Base-by-base conservation (phyloP, 106 monocot genomes). In the Amphibolis antarctica region DNA sequence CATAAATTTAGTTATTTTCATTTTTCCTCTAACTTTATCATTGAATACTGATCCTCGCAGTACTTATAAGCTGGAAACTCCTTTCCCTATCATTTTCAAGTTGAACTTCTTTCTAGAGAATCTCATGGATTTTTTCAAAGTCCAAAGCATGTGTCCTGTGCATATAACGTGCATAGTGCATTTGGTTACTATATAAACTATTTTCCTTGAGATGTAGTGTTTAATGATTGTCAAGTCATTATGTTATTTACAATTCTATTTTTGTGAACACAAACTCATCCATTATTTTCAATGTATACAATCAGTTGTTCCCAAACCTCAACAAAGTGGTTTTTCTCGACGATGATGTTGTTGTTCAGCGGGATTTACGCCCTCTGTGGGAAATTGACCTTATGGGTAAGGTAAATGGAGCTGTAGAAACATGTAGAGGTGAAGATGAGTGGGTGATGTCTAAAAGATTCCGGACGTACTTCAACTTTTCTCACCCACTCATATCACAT, bases 391-490 rank as follows among this genome's bases (percentile, higher is more conserved):
- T 93, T 47, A 63, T 25, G 18, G 88, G 92, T 19, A 93, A 85
- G 64, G 87, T 92, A 30, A 92, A 84, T 71, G 88, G 85, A 43
- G 92, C 92, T 59, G 85, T 92, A 15, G 88, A 92, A 71, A 92
- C 92, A 30, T 92, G 92, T 67, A 80, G 58, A 67, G 92, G 88
- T 25, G 76, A 88, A 58, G 92, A 92, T 70, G 67, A 63, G 46
- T 92, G 92, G 92, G 84, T 92, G 28, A 92, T 92, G 92, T 87
- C 92, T 10, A 92, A 87, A 59, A 79, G 72, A 44, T 92, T 92
- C 59, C 77, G 66, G 49, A 92, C 87, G 53, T 92, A 92, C 73
- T 92, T 92, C 63, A 92, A 92, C 43, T 88, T 92, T 65, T 88
- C 88, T 45, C 92, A 92, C 72, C 88, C 92, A 10, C 69, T 88